Evolutionary conservation across 331 rosid species (phyloP), one percentile per base, ranked within the genome.

Genomic region (Arachis monticola): DNA sequence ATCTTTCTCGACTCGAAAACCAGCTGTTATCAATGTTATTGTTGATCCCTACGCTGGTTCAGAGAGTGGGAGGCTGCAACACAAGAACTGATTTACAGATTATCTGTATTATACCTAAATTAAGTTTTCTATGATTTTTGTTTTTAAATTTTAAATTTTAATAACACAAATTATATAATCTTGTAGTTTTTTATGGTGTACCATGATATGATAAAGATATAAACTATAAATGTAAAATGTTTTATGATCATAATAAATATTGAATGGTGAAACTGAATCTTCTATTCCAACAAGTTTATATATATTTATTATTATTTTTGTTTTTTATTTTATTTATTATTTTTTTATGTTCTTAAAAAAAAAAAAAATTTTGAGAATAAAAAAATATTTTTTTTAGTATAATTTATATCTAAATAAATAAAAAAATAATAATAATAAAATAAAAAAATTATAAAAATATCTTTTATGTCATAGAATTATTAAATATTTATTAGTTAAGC

Each of bases 11-110:
- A 88, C 93, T 44, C 82, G 83, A 46, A 92, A 90, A 81, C 99
- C 97, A 11, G 91, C 93, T 0, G 96, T 95, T 8, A 53, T 95
- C 52, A 94, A 94, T 51, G 92, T 95, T 40, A 50, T 80, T 52
- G 81, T 95, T 8, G 97, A 95, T 79, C 99, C 99, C 13, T 95
- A 73, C 14, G 97, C 99, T 0, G 99, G 99, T 55, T 77, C 99
- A 14, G 99, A 95, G 77, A 95, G 97, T 80, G 99, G 99, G 59
- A 87, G 97, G 79, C 46, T 95, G 79, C 93, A 95, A 75, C 99
- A 95, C 79, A 95, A 95, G 88, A 95, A 95, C 83, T 95, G 86
- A 92, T 53, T 64, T 41, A 51, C 31, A 47, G 14, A 64, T 74
- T 13, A 13, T 57, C 1, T 6, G 11, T 22, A 12, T 53, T 72